These are phyloP conservation scores for Paecilomyces fulvus DNA, from an alignment of 2,329 filamentous ascomycete genomes.

Conservation along the genomic window DNA sequence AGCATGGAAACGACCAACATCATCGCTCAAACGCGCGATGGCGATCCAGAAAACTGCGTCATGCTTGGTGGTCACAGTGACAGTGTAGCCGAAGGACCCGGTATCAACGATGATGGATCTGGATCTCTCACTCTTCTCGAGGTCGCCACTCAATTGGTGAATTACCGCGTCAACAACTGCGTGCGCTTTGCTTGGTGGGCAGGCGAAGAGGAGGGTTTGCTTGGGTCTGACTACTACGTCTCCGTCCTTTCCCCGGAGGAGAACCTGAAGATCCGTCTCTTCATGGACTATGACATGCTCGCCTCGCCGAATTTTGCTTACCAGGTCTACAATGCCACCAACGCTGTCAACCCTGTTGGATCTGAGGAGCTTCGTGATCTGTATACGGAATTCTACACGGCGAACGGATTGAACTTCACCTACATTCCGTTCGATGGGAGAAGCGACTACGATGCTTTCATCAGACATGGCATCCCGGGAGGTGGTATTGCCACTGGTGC, in stretches of 20 bases:
- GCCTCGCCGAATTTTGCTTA: conserved; percentile 53
- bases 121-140: conserved; percentile 55
- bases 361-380: conserved; percentile 61
- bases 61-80: conserved; percentile 55
- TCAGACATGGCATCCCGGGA: conserved; percentile 61
- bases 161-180: conserved; percentile 65
- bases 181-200: conserved; percentile 61
- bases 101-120: conserved; percentile 72
- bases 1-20: conserved; percentile 49
- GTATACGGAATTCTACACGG: conserved; percentile 59
- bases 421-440: conserved; percentile 70
- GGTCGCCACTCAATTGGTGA: conserved; percentile 52
- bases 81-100: conserved; percentile 53
- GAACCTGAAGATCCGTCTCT: conserved; percentile 53
- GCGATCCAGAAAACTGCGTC: conserved; percentile 51
- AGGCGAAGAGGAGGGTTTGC: conserved; percentile 54
- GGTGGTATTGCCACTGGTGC: conserved; percentile 72
- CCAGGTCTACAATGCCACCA: conserved; percentile 49
- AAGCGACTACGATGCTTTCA: conserved; percentile 72
- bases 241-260: conserved; percentile 40
- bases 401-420: conserved; percentile 55
- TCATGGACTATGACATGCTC: conserved; percentile 68
- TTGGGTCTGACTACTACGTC: conserved; percentile 53
- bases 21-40: conserved; percentile 51
- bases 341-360: conserved; percentile 49